Conservation (phyloP, 129 eudicot species). For the Scalesia atractyloides region DNA sequence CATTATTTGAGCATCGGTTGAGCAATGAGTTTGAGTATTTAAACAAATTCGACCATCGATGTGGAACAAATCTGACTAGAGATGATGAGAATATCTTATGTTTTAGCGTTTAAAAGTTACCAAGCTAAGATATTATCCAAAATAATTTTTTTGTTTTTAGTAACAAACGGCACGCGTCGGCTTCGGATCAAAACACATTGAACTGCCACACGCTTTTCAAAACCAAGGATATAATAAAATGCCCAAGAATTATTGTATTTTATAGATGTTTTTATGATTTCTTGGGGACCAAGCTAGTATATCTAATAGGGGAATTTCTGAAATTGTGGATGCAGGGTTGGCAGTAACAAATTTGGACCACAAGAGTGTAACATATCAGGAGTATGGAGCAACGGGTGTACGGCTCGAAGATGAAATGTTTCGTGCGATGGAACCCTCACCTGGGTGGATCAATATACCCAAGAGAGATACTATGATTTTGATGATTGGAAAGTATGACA, state of each 20-base stretch:
- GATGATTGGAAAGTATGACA: not conserved
- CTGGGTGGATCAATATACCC: not conserved
- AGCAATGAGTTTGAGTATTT: too few relatives aligned
- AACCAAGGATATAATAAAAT: not conserved
- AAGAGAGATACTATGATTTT: not conserved
- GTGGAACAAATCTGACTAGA: too few relatives aligned
- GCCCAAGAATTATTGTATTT: not conserved
- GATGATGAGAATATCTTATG: too few relatives aligned
- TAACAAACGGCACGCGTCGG: too few relatives aligned
- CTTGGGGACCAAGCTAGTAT: not conserved
- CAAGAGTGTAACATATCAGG: not conserved
- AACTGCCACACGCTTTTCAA: too few relatives aligned
- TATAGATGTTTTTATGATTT: not conserved
- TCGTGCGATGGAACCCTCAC: conserved; percentile 19
- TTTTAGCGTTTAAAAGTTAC: too few relatives aligned
- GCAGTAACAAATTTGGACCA: not conserved
- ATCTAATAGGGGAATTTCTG: not conserved
- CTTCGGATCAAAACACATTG: too few relatives aligned
- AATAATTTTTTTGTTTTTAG: too few relatives aligned
- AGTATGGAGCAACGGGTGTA: not conserved
- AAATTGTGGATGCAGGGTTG: not conserved
- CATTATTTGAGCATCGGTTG: too few relatives aligned
- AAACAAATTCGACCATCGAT: too few relatives aligned
- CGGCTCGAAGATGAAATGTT: not conserved
- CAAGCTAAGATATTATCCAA: too few relatives aligned